These are phyloP conservation scores for Beauveria sp. DNA, from an alignment of 2,329 filamentous ascomycete genomes.

Conservation along the genomic window DNA sequence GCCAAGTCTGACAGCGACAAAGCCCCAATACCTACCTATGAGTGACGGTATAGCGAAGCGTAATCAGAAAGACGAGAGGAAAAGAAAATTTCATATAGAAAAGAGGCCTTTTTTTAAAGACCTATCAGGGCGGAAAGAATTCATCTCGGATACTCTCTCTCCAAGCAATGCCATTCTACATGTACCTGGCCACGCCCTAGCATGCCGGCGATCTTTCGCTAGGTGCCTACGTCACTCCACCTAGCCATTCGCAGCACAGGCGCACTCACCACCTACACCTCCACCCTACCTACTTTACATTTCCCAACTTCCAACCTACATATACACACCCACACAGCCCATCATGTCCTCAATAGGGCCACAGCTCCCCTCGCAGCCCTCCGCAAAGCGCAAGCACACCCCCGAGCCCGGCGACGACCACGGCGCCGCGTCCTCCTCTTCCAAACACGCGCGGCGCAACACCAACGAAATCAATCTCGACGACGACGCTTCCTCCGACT, in stretches of 20 bases:
- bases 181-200: not conserved
- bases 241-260: constrained; percentile 3
- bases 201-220: not conserved
- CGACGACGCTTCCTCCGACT: constrained; percentile 27
- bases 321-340: constrained; percentile 24
- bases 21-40: too few species aligned
- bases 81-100: too few species aligned
- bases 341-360: constrained; percentile 64
- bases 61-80: too few species aligned
- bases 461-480: constrained; percentile 41
- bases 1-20: too few species aligned
- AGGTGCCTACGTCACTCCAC: not conserved
- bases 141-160: too few species aligned
- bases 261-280: not conserved
- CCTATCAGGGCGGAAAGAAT: not conserved
- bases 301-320: not conserved
- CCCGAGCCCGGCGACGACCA: constrained; percentile 28
- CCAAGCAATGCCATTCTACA: not conserved
- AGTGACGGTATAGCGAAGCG: too few species aligned
- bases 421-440: constrained; percentile 22
- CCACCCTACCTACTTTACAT: not conserved
- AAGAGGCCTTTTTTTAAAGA: not conserved
- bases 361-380: constrained; percentile 58
- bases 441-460: constrained; percentile 39
- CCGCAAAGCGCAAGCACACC: constrained; percentile 54